Evolutionary conservation across 352 stramenopile genomes (phyloP), one percentile per base, ranked within the genome.

Genomic region (Globisporangium recalcitrans): DNA sequence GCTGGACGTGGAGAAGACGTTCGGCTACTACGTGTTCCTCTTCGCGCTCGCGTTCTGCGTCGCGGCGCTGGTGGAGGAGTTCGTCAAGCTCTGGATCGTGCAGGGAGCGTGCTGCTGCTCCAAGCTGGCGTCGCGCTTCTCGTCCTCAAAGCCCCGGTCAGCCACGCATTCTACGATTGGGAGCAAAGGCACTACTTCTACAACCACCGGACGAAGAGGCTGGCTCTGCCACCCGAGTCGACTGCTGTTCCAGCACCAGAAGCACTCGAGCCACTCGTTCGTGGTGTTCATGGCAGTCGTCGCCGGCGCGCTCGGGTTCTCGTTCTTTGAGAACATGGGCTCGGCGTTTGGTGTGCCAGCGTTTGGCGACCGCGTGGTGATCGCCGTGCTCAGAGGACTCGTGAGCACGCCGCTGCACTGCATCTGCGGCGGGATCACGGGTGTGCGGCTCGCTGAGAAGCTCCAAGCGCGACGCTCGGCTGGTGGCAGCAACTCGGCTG

Each of bases 51-150:
- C 78, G 11, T 90, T 84, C 59, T 60, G 85, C 11, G 73, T 91
- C 29, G 80, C 84, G 0, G 78, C 60, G 31, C 64, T 88, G 5
- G 80, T 91, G 22, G 81, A 91, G 53, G 84, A 90, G 58, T 73
- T 67, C 24, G 51, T 86, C 52, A 90, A 91, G 54, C 74, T 80
- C 44, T 91, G 84, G 81, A 31, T 90, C 49, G 78, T 90, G 2
- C 78, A 88, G 19, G 70, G 77, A 29, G 63, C 57, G 8, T 88
- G 77, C 51, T 77, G 73, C 59, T 78, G 71, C 27, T 52, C 36
- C 22, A 53, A 49, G 21, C 5, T 29, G 0, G 16, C 53, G 14
- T 13, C 53, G 21, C 53, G 34, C 54, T 61, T 57, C 16, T 69
- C 64, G 36, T 60, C 38, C 3, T 60, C 38, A 13, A 56, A 56